Evolutionary conservation across 2,329 filamentous ascomycete species (phyloP), one percentile per base, ranked within the genome.

Genomic region (Nemania diffusa): DNA sequence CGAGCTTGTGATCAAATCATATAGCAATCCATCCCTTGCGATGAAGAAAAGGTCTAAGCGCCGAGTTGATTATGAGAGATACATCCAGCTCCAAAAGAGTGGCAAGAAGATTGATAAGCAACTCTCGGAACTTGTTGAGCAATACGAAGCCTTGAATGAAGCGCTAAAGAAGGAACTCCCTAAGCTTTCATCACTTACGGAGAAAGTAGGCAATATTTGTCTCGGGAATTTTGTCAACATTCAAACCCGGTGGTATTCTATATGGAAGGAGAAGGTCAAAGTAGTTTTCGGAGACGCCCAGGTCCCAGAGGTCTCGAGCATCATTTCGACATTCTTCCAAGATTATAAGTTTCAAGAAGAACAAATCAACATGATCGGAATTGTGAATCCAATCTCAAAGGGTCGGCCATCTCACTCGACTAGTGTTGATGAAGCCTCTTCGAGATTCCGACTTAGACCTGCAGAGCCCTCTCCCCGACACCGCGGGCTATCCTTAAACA

Each of bases 31-130:
- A 1, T 92, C 94, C 56, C 87, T 94, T 66, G 91, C 96, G 3
- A 97, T 98, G 88, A 92, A 94, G 77, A 97, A 98, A 82, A 91
- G 96, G 26, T 91, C 94, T 73, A 98, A 98, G 83, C 91, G 93
- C n/a, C 87, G 97, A 15, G 83, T 95, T 17, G 94, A 97, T 76
- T 98, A 92, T 78, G 93, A 95, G 71, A 92, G 92, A 72, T 93
- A 88, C 73, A 90, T 92, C 75, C 88, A 91, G 72, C 85, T 94
- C 65, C 91, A 91, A 75, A 92, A 93, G 51, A 86, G 88, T 37
- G 93, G 93, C 69, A 94, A 97, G 79, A 97, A 93, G 73, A 85
- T 93, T 13, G 95, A 98, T 78, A 91, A 93, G 75, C 96, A 95
- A 78, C 90, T 94, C 3, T 84, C 88, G 17, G 93, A 97, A 73